Base-by-base conservation (phyloP, 305 asterid species). In the Solanum hybrid region DNA sequence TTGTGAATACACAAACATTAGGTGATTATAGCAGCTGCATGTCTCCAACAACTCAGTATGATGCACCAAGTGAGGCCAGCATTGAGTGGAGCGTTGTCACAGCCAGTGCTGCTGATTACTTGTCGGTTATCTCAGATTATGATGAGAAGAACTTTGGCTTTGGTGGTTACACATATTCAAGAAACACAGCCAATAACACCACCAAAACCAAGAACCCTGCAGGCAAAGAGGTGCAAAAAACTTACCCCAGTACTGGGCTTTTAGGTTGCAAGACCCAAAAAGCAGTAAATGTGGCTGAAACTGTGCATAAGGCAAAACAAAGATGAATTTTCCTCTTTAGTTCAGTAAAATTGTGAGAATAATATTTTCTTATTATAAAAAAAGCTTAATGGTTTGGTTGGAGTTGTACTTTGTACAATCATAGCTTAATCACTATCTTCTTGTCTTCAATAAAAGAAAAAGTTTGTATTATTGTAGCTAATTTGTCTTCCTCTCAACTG, bases 81-180 rank as follows among this genome's bases (percentile, higher is more conserved):
- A 95, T 97, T 12, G 96, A 97, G 80, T 97, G 98, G 99, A 97
- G 98, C 78, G 98, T 97, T 12, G 93, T 97, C 71, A 97, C 99
- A 0, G 99, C 98, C 6, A 95, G 97, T 82, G 98, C 96, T 1
- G 97, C 95, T 0, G 98, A 95, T 81, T 95, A 90, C 89, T 90
- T 94, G 20, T 93, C 96, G 10, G 91, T 91, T 80, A 51, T 92
- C 3, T 92, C 95, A 1, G 98, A 96, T 32, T 93, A 87, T 88
- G 94, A 95, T 40, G 95, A 90, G 26, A 89, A 77, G n/a, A 86
- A 90, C 66, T 80, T 90, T 60, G 91, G 94, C 9, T 89, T 85
- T 35, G 89, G 90, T 66, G 90, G 82, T 17, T 89, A 84, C 35
- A 20, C 35, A 14, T 11, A 42, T 60, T 16, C 81, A n/a, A 40